These are phyloP conservation scores for Kodamaea fungicola DNA, from an alignment of 1,139 yeast genomes.

Conservation along the genomic window DNA sequence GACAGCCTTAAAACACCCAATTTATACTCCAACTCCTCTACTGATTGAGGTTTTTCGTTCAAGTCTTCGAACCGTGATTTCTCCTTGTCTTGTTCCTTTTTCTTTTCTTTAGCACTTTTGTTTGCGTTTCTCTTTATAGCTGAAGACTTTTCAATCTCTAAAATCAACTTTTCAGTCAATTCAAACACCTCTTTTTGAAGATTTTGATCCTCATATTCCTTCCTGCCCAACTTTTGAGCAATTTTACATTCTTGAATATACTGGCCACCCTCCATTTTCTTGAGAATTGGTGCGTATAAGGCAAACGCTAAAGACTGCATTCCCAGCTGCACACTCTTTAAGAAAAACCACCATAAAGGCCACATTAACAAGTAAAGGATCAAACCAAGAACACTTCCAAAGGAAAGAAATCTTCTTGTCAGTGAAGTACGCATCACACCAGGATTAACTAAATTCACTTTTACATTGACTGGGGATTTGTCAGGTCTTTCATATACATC, in stretches of 20 bases:
- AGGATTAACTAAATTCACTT: constrained; percentile 81
- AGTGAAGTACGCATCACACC: constrained; percentile 89
- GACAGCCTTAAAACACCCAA: constrained; percentile 25
- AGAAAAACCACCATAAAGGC: constrained; percentile 79
- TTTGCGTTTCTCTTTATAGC: constrained; percentile 59
- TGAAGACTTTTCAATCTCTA: constrained; percentile 60
- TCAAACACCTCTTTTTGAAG: constrained; percentile 64
- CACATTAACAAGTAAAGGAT: constrained; percentile 62
- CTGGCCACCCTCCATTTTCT: constrained; percentile 58
- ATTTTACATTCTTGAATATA: constrained; percentile 71
- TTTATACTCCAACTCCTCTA: constrained; percentile 35
- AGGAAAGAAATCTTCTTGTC: constrained; percentile 70
- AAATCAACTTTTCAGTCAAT: constrained; percentile 55
- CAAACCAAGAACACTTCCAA: constrained; percentile 75
- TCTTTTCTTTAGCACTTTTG: constrained; percentile 19
- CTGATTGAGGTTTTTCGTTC: constrained; percentile 28
- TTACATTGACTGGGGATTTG: constrained; percentile 62
- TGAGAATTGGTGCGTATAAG: constrained; percentile 66
- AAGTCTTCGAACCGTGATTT: constrained; percentile 25
- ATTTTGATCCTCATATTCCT: constrained; percentile 59
- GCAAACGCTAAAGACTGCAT: constrained; percentile 76
- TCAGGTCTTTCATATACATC: constrained; percentile 59
- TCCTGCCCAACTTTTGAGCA: constrained; percentile 37
- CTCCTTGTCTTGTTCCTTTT: constrained; percentile 10
- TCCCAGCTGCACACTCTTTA: constrained; percentile 74